phyloP scores from a whole-genome alignment of 768 basidiomycete species.

The Pseudohyphozyma bogoriensis region DNA sequence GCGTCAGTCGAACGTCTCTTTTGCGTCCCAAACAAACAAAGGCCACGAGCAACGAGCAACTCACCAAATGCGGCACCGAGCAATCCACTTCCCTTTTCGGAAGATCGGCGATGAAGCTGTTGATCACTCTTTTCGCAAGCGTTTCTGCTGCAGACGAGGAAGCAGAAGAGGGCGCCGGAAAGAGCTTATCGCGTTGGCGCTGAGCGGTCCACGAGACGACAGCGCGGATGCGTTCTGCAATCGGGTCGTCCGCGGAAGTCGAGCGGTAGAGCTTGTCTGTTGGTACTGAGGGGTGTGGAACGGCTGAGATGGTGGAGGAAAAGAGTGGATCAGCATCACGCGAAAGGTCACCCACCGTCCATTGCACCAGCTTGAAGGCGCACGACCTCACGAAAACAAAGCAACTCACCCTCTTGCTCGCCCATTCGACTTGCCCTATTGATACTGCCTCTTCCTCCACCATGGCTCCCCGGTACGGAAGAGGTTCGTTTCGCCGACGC shows the following conservation, averaged over 20 bases:
- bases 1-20: neutral
- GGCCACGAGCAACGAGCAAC: neutral
- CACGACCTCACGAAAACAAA: slow-evolving; percentile 4
- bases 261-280: slow-evolving; percentile 25
- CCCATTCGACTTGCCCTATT: slow-evolving; percentile 14
- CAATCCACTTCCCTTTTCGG: slow-evolving; percentile 17
- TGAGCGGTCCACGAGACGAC: slow-evolving; percentile 26
- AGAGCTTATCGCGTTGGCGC: slow-evolving; percentile 9
- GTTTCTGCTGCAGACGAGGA: neutral
- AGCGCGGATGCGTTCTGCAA: slow-evolving; percentile 13
- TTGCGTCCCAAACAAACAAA: no score
- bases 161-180: neutral
- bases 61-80: slow-evolving; percentile 12
- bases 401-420: slow-evolving; percentile 19
- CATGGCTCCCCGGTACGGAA: slow-evolving; percentile 2
- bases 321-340: no score
- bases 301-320: neutral
- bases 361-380: neutral
- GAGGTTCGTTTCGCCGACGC: slow-evolving; percentile 5
- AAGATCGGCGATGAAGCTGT: slow-evolving; percentile 15
- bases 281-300: slow-evolving; percentile 19
- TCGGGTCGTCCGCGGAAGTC: slow-evolving; percentile 14
- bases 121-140: slow-evolving; percentile 9
- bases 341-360: neutral
- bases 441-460: slow-evolving; percentile 11